Percentiles rank a stretch among this genome's conserved stretches.
Conservation (phyloP, 1,139 yeast species). For the Sugiyamaella sp. region DNA sequence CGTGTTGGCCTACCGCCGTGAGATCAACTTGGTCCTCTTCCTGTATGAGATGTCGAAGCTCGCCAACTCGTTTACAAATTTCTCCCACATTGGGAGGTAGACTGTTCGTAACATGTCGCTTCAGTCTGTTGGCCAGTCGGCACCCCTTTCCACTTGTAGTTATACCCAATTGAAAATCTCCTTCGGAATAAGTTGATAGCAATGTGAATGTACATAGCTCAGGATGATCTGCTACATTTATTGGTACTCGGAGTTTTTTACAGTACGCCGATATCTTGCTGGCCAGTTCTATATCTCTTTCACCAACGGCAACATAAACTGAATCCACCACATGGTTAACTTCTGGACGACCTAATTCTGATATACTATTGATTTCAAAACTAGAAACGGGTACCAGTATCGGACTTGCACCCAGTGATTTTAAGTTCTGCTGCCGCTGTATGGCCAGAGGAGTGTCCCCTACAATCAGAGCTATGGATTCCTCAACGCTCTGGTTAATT, state of each 20-base stretch:
- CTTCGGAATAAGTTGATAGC: conserved; percentile 69
- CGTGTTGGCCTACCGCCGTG: conserved; percentile 55
- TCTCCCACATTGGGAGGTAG: conserved; percentile 73
- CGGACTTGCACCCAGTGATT: conserved; percentile 62
- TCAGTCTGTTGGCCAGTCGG: conserved; percentile 76
- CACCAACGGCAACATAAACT: conserved; percentile 63
- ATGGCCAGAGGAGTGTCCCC: conserved; percentile 58
- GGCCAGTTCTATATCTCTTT: conserved; percentile 40
- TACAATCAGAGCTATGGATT: conserved; percentile 62
- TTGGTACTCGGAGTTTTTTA: conserved; percentile 67
- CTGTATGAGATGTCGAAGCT: conserved; percentile 59
- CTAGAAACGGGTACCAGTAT: conserved; percentile 46
- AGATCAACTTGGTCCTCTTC: conserved; percentile 51
- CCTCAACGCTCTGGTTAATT: conserved; percentile 54
- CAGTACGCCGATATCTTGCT: conserved; percentile 54
- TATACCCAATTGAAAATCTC: conserved; percentile 79
- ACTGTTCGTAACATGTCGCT: conserved; percentile 63
- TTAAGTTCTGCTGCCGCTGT: conserved; percentile 54
- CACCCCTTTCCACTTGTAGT: conserved; percentile 92
- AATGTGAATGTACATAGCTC: conserved; percentile 75
- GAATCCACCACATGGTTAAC: conserved; percentile 70
- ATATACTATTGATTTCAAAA: conserved; percentile 21
- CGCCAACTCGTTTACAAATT: conserved; percentile 70
- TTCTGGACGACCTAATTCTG: conserved; percentile 61
- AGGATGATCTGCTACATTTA: conserved; percentile 76